A percentile compares a stretch with the other conserved stretches of the same genome.
Evolutionary conservation across 768 basidiomycete genomes (phyloP).

Genomic region (Hypholoma fasciculare): DNA sequence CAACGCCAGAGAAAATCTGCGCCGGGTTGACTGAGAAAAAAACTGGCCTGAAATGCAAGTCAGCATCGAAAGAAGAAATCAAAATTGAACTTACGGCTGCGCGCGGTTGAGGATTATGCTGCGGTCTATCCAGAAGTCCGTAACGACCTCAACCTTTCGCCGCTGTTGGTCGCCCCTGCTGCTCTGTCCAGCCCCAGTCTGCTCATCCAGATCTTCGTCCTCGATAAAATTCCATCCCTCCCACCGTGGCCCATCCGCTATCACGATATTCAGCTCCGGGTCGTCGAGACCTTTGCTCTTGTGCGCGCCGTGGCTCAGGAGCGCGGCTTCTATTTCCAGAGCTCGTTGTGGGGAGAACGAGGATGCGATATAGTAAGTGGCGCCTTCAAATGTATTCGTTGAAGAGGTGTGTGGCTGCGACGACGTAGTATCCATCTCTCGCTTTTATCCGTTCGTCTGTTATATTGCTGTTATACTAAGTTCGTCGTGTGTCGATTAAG

Average conservation of each 20-base stretch:
- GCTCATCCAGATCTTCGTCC: slow-evolving; percentile 35
- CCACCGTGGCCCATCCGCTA: slow-evolving; percentile 57
- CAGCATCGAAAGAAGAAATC: no score
- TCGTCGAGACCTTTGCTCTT: neutral
- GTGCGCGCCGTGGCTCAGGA: neutral
- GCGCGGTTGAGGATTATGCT: slow-evolving; percentile 55
- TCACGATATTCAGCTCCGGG: neutral
- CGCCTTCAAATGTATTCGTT: neutral
- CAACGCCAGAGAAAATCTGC: slow-evolving; percentile 82
- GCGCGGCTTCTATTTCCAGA: neutral
- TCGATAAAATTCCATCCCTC: slow-evolving; percentile 52
- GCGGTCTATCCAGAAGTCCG: slow-evolving; percentile 70
- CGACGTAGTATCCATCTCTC: neutral
- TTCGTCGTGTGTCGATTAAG: no score
- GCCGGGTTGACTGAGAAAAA: slow-evolving; percentile 77
- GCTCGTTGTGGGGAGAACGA: neutral
- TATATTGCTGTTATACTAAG: no score
- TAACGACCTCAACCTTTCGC: neutral
- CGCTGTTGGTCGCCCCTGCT: slow-evolving; percentile 32
- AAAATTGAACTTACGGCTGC: slow-evolving; percentile 45
- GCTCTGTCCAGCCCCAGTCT: slow-evolving; percentile 15
- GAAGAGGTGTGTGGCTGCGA: neutral
- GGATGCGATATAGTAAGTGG: neutral
- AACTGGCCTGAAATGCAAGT: slow-evolving; percentile 32
- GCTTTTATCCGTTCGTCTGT: no score